Base-by-base conservation (phyloP, 768 basidiomycete genomes). In the Rhizopogon sp. region DNA sequence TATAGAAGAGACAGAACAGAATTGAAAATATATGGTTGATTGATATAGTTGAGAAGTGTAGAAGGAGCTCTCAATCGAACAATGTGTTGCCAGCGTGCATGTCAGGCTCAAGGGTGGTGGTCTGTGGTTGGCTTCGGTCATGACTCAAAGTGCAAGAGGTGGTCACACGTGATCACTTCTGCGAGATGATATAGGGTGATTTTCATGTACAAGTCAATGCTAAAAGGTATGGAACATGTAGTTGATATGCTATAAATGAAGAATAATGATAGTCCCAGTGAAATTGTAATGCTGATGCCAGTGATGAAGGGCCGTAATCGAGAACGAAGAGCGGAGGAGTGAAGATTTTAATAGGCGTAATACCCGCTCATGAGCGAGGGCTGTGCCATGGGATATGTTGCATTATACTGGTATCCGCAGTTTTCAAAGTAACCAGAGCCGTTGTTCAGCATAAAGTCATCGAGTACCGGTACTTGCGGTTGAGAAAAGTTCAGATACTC, bases 81-180 rank as follows among this genome's bases (percentile, higher is more conserved):
- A 37, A 49, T 33, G 46, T 49, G 46, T 20, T 49, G 46, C 33
- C 46, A 49, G 46, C 46, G 46, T 49, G 46, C 46, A 49, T 49
- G 13, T 49, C 46, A 35, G 46, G 33, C 31, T 49, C 20, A 20
- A 14, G 46, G 22, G 33, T 37, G 11, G 35, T 37, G 35, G 35
- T 11, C 35, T 37, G 13, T 37, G 35, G 35, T 11, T 5, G 13
- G 13, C 10, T 9, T 8, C 10, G 8, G 31, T 31, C 31, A 31
- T 31, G 2, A 10, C 1, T 31, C 31, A 33, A 33, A 33, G 31
- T 3, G 31, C 25, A 25, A 4, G 25, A 25, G 25, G 25, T 13
- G 11, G 9, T 37, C 35, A 13, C 35, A 37, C 35, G 35, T 37
- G 35, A 37, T 37, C 35, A 13, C 5, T 1, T 35, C 4, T 9